Base-by-base conservation (phyloP, 2,329 filamentous ascomycete genomes). In the Aureobasidium sp. region DNA sequence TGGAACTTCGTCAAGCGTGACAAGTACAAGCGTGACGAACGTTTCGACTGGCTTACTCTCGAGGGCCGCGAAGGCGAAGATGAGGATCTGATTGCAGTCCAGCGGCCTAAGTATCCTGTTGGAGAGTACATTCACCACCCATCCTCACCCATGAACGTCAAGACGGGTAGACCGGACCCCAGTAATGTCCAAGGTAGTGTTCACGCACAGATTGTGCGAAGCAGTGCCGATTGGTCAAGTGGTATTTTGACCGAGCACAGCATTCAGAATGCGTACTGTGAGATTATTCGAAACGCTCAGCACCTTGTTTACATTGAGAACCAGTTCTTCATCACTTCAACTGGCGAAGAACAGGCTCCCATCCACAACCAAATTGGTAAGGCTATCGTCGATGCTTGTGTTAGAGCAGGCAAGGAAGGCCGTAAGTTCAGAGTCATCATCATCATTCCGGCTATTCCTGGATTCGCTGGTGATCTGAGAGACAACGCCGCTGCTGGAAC, bases 231-330 rank as follows among this genome's bases (percentile, higher is more conserved):
- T 73, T 97, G 93, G 93, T 96, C 90, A 17, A 95, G 89, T 70
- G 93, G 93, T 3, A 94, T 97, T 63, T 74, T 96, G 45, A 85
- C 81, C 0, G 91, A 96, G 64, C 87, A 90, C 67, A 91, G 87
- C 54, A 96, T 96, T 62, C 90, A 94, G 67, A 95, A 91, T 68
- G 90, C 91, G 0, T 96, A 96, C 72, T 81, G 80, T 63, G 90
- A 96, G 65, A 78, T 95, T 33, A 97, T 97, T 68, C 81, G 87
- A 56, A 90, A 90, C 57, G 93, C 93, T 0, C 79, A 97, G 74
- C 93, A 97, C 72, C 97, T 85, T 68, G 88, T 99, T 27, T 99
- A 97, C 77, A 96, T 99, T 64, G 94, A 99, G 74, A 97, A 97
- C 70, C 94, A 99, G 70, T 97, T 97, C 78, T 99, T 97, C 80